Base-by-base conservation (phyloP, 2,329 filamentous ascomycete genomes). In the Paraphaeosphaeria minitans region DNA sequence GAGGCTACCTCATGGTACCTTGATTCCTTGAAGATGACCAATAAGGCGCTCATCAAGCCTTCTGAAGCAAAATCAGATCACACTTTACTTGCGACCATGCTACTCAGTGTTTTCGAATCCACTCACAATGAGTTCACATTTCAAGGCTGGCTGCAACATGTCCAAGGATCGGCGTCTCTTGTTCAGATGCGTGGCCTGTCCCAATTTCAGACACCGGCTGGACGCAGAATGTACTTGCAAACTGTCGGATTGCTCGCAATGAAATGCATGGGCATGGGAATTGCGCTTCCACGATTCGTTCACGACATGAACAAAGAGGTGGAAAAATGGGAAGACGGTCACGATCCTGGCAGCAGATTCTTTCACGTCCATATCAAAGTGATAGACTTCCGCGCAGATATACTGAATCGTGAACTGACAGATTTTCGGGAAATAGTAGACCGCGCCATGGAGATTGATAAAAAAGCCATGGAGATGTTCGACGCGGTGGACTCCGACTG, bases 31-130 rank as follows among this genome's bases (percentile, higher is more conserved):
- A 66, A 68, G 2, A 65, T 72, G 66, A 72, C 71, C 0, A 76
- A 76, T 53, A 56, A 60, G 9, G 73, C 74, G 0, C 66, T 76
- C 14, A 63, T 60, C 0, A 67, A 66, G 7, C 70, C 70, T 1
- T 58, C 56, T 8, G 61, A 72, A 1, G 68, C 70, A 12, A 72
- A 64, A 4, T 68, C 66, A 10, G 74, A 76, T 22, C 72, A 64
- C n/a, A 75, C 73, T 2, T 57, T 76, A 0, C 57, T 73, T 0
- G 68, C 73, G 0, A 72, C 73, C 4, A 71, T 73, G 3, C 59
- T 74, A 1, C 60, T 77, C 2, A 66, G 70, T 22, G 63, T 74
- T 45, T 77, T 75, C 46, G 76, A 78, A 58, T 68, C 73, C 7
- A 73, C 72, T 4, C 69, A 59, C 21, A 75, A 74, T 43, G 64